phyloP scores from a whole-genome alignment of 192 early-diverging fungal species.

The Backusella australiensis region DNA sequence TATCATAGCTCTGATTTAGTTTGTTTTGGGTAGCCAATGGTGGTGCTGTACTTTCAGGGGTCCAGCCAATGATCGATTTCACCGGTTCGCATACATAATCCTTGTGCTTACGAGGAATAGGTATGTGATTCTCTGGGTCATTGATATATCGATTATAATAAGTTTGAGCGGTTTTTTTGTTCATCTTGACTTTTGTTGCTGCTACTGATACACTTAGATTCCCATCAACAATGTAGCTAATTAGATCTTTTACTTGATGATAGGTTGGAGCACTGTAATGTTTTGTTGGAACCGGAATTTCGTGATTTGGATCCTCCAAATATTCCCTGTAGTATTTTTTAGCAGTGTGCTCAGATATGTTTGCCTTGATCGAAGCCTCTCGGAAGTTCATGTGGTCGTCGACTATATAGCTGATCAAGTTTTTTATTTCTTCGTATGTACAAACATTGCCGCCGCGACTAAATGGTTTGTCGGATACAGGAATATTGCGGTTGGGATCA shows the following conservation, averaged over 20 bases:
- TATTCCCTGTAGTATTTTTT: neutral
- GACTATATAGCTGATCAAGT: neutral
- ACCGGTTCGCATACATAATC: neutral
- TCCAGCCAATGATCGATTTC: neutral
- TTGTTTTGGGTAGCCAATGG: neutral
- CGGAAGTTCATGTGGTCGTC: neutral
- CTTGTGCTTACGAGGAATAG: neutral
- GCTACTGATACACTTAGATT: neutral
- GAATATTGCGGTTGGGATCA: neutral
- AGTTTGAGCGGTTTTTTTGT: neutral
- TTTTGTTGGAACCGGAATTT: neutral
- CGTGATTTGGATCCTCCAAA: neutral
- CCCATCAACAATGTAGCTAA: neutral
- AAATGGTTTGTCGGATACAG: neutral
- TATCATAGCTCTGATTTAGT: neutral
- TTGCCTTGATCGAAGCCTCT: neutral
- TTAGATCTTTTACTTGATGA: neutral
- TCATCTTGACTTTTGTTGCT: neutral
- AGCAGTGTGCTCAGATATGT: neutral
- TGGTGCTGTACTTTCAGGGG: neutral
- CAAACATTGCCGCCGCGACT: neutral
- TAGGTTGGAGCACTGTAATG: neutral
- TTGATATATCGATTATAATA: neutral
- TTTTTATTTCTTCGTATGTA: neutral
- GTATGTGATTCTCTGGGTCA: neutral